phyloP scores from a whole-genome alignment of 176 grass and related monocot species.

The Hsuehochloa calcarea region DNA sequence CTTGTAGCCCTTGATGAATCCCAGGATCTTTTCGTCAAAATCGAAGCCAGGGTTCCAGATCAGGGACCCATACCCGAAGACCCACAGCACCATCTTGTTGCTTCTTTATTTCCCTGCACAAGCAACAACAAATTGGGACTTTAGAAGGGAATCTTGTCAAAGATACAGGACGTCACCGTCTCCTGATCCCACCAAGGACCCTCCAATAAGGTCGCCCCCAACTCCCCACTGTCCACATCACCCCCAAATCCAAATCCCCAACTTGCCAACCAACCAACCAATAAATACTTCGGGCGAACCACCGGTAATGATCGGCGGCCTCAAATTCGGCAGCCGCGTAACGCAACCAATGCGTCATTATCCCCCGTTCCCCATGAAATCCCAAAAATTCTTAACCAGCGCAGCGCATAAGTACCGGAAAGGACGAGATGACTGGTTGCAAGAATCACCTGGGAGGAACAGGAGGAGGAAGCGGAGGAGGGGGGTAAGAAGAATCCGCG shows the following conservation, averaged over 20 bases:
- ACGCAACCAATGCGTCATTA: background rate
- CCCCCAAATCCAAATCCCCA: background rate
- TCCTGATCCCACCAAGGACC: background rate
- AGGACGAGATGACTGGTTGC: background rate
- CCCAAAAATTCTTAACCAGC: background rate
- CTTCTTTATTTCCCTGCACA: background rate
- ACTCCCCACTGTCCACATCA: background rate
- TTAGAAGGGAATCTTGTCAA: background rate
- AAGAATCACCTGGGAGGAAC: conserved; percentile 8
- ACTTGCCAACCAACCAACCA: background rate
- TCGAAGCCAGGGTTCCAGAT: conserved; percentile 97
- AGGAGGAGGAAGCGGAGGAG: background rate
- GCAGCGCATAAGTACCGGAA: background rate
- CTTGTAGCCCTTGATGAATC: conserved; percentile 80
- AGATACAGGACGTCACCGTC: background rate
- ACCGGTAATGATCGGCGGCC: background rate
- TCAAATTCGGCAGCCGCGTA: background rate
- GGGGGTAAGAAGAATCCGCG: background rate
- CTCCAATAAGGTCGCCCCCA: background rate
- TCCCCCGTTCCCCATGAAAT: rapidly evolving
- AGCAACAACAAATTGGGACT: background rate
- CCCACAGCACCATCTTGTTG: conserved; percentile 78
- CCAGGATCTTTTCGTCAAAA: conserved; percentile 81
- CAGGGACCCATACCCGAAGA: conserved; percentile 92
- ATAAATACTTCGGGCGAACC: background rate